Evolutionary conservation across 1,139 yeast genomes (phyloP).

Genomic region (Scheffersomyces lignicola): DNA sequence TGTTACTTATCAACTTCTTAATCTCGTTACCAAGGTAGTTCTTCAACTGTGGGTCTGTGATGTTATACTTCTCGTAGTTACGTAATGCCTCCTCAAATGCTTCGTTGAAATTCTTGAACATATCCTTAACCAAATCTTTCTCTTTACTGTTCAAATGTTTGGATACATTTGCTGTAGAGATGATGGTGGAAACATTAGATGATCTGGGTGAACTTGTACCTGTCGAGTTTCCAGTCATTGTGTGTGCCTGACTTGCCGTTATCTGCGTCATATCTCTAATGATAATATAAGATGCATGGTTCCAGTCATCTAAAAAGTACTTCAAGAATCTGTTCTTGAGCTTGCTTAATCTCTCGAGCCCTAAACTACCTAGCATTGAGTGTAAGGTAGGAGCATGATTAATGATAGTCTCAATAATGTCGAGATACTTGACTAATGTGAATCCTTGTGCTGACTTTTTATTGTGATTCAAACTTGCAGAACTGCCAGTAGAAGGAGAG

Average conservation of each 20-base stretch:
- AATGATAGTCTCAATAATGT: constrained; percentile 72
- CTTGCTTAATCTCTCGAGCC: constrained; percentile 65
- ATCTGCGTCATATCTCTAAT: constrained; percentile 65
- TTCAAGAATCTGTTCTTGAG: constrained; percentile 75
- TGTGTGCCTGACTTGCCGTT: constrained; percentile 19
- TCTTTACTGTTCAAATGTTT: constrained; percentile 58
- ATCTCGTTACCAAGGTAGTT: constrained; percentile 65
- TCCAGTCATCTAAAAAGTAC: constrained; percentile 82
- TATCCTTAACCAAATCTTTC: constrained; percentile 80
- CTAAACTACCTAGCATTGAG: constrained; percentile 60
- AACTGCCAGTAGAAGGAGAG: constrained; percentile 11
- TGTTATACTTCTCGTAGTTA: constrained; percentile 61
- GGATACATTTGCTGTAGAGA: constrained; percentile 9
- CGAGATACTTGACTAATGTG: constrained; percentile 68
- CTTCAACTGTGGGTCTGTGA: constrained; percentile 67
- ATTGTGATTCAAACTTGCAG: constrained; percentile 12
- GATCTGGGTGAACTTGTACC: background rate
- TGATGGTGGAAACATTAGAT: background rate
- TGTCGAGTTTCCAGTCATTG: constrained; percentile 10
- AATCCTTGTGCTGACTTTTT: constrained; percentile 64
- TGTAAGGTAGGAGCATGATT: constrained; percentile 56
- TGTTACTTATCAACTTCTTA: constrained; percentile 68
- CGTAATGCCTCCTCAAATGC: constrained; percentile 76
- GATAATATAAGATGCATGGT: constrained; percentile 69
- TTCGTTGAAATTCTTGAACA: constrained; percentile 76